These are phyloP conservation scores for Aspergillus caelatus DNA, from an alignment of 2,329 filamentous ascomycete species.

Conservation along the genomic window DNA sequence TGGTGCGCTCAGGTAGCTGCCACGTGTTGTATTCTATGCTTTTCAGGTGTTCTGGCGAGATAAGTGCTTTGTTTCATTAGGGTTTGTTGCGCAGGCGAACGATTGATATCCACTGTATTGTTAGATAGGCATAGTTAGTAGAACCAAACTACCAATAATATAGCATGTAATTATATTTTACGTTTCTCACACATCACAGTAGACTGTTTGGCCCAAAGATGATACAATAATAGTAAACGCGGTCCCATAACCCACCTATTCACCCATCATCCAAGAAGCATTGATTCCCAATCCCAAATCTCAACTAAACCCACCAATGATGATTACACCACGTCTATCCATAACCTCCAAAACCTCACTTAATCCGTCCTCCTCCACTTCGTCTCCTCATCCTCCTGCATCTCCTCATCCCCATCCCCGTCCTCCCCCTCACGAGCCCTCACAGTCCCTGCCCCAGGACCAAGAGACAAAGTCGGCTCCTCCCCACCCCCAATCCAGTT, in stretches of 20 bases:
- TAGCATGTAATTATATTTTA: neutral
- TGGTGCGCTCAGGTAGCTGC: constrained; percentile 4
- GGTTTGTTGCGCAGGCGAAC: constrained; percentile 3
- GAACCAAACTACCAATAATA: constrained; percentile 3
- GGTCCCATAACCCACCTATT: neutral
- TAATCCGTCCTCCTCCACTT: constrained; percentile 59
- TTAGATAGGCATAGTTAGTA: constrained; percentile 25
- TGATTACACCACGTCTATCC: neutral
- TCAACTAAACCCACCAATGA: neutral
- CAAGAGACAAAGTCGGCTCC: constrained; percentile 40
- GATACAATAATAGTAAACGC: too few species aligned
- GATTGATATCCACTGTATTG: constrained; percentile 19
- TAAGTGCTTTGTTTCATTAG: constrained; percentile 4
- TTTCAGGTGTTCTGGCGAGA: neutral
- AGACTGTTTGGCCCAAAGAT: too few species aligned
- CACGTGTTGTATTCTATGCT: neutral
- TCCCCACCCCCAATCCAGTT: constrained; percentile 69
- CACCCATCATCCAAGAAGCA: neutral
- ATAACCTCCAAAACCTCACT: neutral
- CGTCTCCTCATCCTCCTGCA: constrained; percentile 44
- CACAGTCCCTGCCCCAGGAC: constrained; percentile 67
- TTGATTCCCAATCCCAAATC: neutral
- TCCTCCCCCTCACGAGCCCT: constrained; percentile 62
- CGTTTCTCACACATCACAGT: neutral
- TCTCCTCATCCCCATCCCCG: constrained; percentile 43